A percentile compares a stretch with the other conserved stretches of the same genome.
Evolutionary conservation across 2,329 filamentous ascomycete species (phyloP).

Genomic region (Davidsoniella australis): DNA sequence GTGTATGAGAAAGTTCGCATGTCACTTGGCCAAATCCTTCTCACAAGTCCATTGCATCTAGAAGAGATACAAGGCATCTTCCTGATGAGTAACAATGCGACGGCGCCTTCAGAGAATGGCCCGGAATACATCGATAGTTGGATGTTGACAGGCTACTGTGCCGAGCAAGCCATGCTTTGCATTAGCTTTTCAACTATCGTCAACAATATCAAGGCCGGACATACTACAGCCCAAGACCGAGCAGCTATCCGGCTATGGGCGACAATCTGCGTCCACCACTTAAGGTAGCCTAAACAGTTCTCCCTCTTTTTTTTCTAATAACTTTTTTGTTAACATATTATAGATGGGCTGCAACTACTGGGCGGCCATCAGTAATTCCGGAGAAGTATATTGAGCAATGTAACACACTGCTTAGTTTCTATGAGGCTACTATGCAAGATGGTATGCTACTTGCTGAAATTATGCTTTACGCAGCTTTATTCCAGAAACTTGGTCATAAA

Average conservation of each 20-base stretch:
- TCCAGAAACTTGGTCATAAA: slow-evolving; percentile 20
- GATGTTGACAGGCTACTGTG: slow-evolving; percentile 26
- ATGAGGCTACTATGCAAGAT: slow-evolving; percentile 25
- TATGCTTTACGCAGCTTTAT: slow-evolving; percentile 21
- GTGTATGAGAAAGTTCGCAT: slow-evolving; percentile 24
- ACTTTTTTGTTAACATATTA: background rate
- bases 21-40: slow-evolving; percentile 23
- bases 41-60: slow-evolving; percentile 23
- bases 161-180: slow-evolving; percentile 26
- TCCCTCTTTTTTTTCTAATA: background rate
- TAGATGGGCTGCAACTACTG: slow-evolving; percentile 26
- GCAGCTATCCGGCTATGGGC: slow-evolving; percentile 20
- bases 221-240: slow-evolving; percentile 20
- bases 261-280: slow-evolving; percentile 22
- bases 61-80: slow-evolving; percentile 26
- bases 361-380: slow-evolving; percentile 23
- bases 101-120: slow-evolving; percentile 14
- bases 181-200: slow-evolving; percentile 26
- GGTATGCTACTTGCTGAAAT: slow-evolving; percentile 25
- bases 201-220: slow-evolving; percentile 20
- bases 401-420: slow-evolving; percentile 24
- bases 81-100: slow-evolving; percentile 20
- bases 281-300: slow-evolving; percentile 16
- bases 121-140: slow-evolving; percentile 27
- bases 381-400: slow-evolving; percentile 23